Percentiles rank a stretch among this genome's conserved stretches.
These are phyloP conservation scores for Ilex aquifolium DNA, from an alignment of 257 asterid genomes.

Conservation along the genomic window DNA sequence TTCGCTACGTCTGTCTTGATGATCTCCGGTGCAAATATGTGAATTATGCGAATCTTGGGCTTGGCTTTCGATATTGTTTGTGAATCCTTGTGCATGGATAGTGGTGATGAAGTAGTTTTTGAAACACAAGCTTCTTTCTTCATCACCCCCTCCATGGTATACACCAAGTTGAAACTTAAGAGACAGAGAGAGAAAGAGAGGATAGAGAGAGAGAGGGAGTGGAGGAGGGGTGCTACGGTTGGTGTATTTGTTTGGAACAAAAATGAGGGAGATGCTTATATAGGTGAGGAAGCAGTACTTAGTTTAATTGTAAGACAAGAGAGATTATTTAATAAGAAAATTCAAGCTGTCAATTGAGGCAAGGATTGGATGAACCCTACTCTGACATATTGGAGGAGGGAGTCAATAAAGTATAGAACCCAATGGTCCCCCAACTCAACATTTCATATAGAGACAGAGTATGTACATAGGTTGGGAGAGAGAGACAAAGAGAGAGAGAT, in stretches of 20 bases:
- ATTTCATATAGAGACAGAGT: too few relatives aligned
- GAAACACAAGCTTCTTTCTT: slow-evolving; percentile 28
- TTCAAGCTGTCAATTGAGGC: slow-evolving; percentile 33
- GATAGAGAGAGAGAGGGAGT: neutral
- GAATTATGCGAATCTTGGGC: slow-evolving; percentile 81
- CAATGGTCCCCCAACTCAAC: slow-evolving; percentile 40
- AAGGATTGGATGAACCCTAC: slow-evolving; percentile 48
- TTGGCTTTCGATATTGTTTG: slow-evolving; percentile 52
- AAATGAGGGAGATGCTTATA: too few relatives aligned
- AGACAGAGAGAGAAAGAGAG: slow-evolving; percentile 1
- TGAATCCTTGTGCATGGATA: slow-evolving; percentile 46
- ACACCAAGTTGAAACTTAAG: neutral
- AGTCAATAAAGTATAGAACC: slow-evolving; percentile 37
- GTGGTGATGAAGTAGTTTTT: slow-evolving; percentile 30
- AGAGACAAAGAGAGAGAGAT: too few relatives aligned
- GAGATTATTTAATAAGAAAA: slow-evolving; percentile 5
- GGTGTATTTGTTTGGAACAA: slow-evolving; percentile 8
- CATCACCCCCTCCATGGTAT: slow-evolving; percentile 34
- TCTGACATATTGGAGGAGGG: slow-evolving; percentile 35
- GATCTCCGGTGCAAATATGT: slow-evolving; percentile 88
- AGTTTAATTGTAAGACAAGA: slow-evolving; percentile 6
- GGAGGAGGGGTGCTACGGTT: slow-evolving; percentile 17
- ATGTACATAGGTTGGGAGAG: too few relatives aligned
- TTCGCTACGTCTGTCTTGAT: slow-evolving; percentile 70
- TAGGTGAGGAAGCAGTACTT: neutral